Evolutionary conservation across 1,284 basidiomycete genomes (phyloP), one percentile per base, ranked within the genome.

Genomic region (Tilletia walkeri): DNA sequence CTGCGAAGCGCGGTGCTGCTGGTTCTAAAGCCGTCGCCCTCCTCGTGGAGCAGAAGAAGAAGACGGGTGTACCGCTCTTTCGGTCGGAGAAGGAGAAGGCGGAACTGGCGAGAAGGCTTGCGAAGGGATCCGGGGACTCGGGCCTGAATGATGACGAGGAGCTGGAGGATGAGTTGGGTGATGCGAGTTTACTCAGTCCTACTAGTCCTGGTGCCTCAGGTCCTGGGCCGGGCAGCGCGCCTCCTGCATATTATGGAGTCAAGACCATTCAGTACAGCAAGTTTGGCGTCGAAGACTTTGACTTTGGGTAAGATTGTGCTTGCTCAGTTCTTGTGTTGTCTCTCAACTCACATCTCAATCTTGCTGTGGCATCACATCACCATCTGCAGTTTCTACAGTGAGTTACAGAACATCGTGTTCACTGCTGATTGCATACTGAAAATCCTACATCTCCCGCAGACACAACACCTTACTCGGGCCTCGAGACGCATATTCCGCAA

Each of bases 251-350:
- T 75, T 99, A 96, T 84, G 89, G 92, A 59, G 90, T 91, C 80
- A 94, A 97, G 53, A 94, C 96, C 84, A 99, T 99, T 80, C 94
- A 96, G 84, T 99, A 99, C 84, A 95, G 93, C 65, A 94, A 94
- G 79, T 99, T 99, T 78, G 95, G 95, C n/a, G 92, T 98, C 36
- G 95, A 95, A 83, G 95, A 99, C 84, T 99, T 99, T 81, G 96
- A 99, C 84, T 99, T 99, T 81, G 95, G 88, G 54, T 56, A 24
- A 56, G 54, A 2, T 4, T 14, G 1, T 56, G 24, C 24, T 30
- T 30, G 24, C 24, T 30, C 2, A 30, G 24, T 30, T 2, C 24
- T 30, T 30, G 24, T 30, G 24, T 2, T 30, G 24, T 30, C 24
- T 30, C 24, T 30, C 24, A 30, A 30, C 24, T 30, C 24, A 30